Evolutionary conservation across 2,329 filamentous ascomycete species (phyloP), one percentile per base, ranked within the genome.

Genomic region (Metarhizium sp.): DNA sequence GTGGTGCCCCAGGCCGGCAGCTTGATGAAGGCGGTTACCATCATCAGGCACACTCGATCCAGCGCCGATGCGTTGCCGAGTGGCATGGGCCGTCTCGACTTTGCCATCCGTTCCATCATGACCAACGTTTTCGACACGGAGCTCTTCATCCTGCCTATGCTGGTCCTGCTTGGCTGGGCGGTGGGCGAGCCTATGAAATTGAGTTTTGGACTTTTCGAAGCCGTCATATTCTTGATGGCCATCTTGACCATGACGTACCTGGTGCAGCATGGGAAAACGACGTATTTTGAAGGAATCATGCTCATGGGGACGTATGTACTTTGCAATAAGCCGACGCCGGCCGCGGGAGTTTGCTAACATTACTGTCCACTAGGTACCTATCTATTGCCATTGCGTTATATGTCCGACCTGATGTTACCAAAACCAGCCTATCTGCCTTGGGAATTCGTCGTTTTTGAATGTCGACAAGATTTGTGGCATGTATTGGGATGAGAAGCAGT

Each of bases 251-350:
- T 58, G 56, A 58, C 58, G 4, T 59, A 58, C 32, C 46, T 59
- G 42, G 56, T 59, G 4, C 58, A 57, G 20, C 57, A 59, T 42
- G 58, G 56, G 18, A 58, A 59, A 50, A 59, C 58, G 25, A 59
- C 56, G 6, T 59, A 59, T 51, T 59, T 59, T 18, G 56, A 59
- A 40, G 55, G 58, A 18, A 55, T 53, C 51, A 59, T 59, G 58
- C 58, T 59, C n/a, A 58, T 59, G 56, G 58, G 58, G 50, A 58
- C 58, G 58, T 58, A 53, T 47, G 58, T 57, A 48, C 18, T 51
- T 25, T 18, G 51, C 32, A 16, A 53, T 2, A 13, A 32, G 38
- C 3, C n/a, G 2, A 6, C n/a, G 29, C 14, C 16, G 14, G 51
- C 38, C 1, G 13, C 11, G 2, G 14, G 38, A 0, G 8, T n/a